A percentile compares a stretch with the other conserved stretches of the same genome.
Conservation (phyloP, 768 basidiomycete species). For the Mycena alexandri region DNA sequence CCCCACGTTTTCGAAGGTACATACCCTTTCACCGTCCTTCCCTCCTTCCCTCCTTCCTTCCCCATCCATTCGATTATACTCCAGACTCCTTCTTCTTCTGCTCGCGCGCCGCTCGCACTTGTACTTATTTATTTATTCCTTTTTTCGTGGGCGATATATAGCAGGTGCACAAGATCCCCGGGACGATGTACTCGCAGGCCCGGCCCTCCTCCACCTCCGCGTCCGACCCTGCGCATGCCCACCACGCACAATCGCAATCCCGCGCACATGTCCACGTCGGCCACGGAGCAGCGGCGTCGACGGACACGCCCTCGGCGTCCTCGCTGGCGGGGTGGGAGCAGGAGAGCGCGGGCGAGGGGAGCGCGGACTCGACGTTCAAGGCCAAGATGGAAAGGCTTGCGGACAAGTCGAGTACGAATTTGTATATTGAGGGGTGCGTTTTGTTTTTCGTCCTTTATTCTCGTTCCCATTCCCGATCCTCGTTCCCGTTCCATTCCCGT, state of each 20-base stretch:
- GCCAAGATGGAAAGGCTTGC: conserved; percentile 82
- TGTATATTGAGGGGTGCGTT: conserved; percentile 82
- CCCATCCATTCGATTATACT: background rate
- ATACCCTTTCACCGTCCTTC: conserved; percentile 26
- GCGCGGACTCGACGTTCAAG: conserved; percentile 69
- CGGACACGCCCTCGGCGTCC: conserved; percentile 29
- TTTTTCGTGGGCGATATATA: conserved; percentile 32
- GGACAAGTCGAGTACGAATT: conserved; percentile 76
- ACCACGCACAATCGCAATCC: conserved; percentile 18
- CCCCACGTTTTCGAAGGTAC: conserved; percentile 88
- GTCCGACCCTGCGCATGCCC: background rate
- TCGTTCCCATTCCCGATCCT: no score
- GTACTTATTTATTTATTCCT: background rate
- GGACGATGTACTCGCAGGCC: conserved; percentile 69
- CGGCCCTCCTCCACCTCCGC: conserved; percentile 1
- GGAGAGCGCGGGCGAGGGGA: conserved; percentile 33
- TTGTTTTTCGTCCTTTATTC: no score
- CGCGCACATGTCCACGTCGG: background rate
- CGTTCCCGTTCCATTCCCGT: background rate
- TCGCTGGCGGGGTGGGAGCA: conserved; percentile 41
- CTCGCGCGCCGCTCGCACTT: conserved; percentile 1
- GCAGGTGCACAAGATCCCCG: conserved; percentile 87
- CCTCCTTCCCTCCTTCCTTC: conserved; percentile 1
- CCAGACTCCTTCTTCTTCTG: conserved; percentile 1
- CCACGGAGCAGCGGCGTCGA: background rate